phyloP scores from a whole-genome alignment of 371 early-diverging fungal species.

The Dinochytrium kinnereticum region DNA sequence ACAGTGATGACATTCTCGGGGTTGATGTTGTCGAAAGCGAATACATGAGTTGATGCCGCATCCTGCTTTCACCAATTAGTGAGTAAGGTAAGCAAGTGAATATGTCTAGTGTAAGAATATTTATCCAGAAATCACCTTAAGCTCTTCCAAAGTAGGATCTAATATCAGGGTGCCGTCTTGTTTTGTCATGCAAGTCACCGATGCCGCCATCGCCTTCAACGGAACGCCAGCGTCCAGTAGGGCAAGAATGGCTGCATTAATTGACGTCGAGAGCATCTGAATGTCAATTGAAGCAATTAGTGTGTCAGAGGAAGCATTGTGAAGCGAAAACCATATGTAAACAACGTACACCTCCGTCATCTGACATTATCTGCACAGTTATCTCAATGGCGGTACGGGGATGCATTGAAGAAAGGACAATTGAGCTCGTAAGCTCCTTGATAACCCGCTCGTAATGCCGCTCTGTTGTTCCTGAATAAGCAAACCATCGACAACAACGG shows the following conservation, averaged over 20 bases:
- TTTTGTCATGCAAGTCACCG: conserved; percentile 75
- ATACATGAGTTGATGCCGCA: conserved; percentile 79
- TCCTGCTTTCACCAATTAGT: too few relatives aligned
- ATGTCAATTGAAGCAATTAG: conserved; percentile 4
- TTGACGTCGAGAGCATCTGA: conserved; percentile 73
- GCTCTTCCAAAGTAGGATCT: conserved; percentile 82
- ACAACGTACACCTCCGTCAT: conserved; percentile 79
- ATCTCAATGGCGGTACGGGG: conserved; percentile 89
- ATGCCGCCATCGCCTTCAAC: conserved; percentile 70
- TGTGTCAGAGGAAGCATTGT: not conserved
- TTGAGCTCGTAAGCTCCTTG: conserved; percentile 73
- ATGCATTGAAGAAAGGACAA: conserved; percentile 77
- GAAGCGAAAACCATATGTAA: not conserved
- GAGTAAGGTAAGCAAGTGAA: too few relatives aligned
- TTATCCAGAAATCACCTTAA: conserved; percentile 52
- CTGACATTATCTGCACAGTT: conserved; percentile 78
- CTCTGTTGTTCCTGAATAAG: conserved; percentile 65
- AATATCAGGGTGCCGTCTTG: conserved; percentile 66
- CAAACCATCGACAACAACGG: not conserved
- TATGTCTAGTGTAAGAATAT: not conserved
- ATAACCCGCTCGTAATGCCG: conserved; percentile 71
- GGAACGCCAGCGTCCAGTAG: conserved; percentile 93
- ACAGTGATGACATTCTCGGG: conserved; percentile 45
- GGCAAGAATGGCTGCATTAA: conserved; percentile 85
- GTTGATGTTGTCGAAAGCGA: conserved; percentile 72